Evolutionary conservation across 2,329 filamentous ascomycete species (phyloP).

Genomic region (Aspergillus sp.): DNA sequence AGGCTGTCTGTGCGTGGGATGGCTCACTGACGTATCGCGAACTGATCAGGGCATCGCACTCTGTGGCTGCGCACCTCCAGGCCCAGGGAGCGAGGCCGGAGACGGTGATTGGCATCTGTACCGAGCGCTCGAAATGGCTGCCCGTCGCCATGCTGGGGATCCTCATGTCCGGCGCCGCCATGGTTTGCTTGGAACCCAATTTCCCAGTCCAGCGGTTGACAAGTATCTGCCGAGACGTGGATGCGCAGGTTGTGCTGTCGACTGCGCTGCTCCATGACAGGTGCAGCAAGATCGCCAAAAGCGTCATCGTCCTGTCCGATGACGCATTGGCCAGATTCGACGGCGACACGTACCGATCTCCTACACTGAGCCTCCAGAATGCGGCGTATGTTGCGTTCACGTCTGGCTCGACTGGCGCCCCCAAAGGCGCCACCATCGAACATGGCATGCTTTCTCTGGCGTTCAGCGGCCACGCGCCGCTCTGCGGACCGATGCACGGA

Average conservation of each 20-base stretch:
- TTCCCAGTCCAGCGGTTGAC: constrained; percentile 43
- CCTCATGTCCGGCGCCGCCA: constrained; percentile 47
- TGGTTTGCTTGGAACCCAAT: constrained; percentile 45
- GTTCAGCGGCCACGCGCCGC: constrained; percentile 52
- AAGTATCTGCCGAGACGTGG: constrained; percentile 24
- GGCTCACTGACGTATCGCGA: constrained; percentile 31
- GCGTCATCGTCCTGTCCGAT: background rate
- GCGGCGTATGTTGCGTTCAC: constrained; percentile 58
- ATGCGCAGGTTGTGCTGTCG: constrained; percentile 37
- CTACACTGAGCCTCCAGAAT: background rate
- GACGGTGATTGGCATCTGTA: constrained; percentile 31
- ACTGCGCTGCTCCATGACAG: constrained; percentile 36
- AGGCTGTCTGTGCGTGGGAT: background rate
- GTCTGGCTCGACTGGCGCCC: constrained; percentile 54
- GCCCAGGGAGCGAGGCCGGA: background rate
- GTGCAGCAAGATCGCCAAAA: background rate
- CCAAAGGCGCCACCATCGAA: constrained; percentile 62
- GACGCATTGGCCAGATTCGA: too few relatives aligned
- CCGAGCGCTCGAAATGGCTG: constrained; percentile 50
- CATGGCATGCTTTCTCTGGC: constrained; percentile 59
- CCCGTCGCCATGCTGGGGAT: constrained; percentile 46
- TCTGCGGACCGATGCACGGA: constrained; percentile 50
- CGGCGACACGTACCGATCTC: too few relatives aligned
- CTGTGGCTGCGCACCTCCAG: background rate
- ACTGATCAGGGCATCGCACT: background rate